Evolutionary conservation across 202 grass and related monocot genomes (phyloP).

Genomic region (Tripidium arundinaceum): DNA sequence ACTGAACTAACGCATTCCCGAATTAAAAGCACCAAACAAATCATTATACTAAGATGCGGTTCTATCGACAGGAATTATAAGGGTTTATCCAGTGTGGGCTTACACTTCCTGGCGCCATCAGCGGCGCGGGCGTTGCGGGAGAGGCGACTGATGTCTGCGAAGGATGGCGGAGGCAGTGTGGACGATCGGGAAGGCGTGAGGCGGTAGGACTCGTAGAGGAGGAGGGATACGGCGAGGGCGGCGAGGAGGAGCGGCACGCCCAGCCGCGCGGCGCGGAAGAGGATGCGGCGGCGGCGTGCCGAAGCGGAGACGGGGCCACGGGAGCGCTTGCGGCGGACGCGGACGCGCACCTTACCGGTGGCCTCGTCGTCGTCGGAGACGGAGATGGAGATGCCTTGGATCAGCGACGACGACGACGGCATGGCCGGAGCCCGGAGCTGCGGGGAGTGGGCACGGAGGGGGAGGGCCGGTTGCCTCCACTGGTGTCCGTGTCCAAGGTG

Average conservation of each 20-base stretch:
- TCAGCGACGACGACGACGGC: constrained; percentile 51
- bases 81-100: constrained; percentile 21
- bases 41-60: constrained; percentile 20
- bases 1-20: neutral
- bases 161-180: neutral
- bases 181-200: neutral
- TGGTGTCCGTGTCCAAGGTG: neutral
- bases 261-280: constrained; percentile 48
- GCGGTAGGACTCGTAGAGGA: constrained; percentile 55
- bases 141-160: constrained; percentile 36
- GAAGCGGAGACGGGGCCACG: constrained; percentile 1
- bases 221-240: constrained; percentile 41
- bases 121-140: constrained; percentile 44
- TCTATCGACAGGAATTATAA: constrained; percentile 3
- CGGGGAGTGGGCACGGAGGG: neutral
- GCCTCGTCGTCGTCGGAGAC: constrained; percentile 80
- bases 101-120: constrained; percentile 57
- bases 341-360: constrained; percentile 52
- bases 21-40: constrained; percentile 3
- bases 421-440: neutral
- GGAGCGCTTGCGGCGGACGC: constrained; percentile 49
- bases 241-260: constrained; percentile 60
- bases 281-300: constrained; percentile 29
- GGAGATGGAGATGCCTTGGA: constrained; percentile 74
- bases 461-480: neutral